These are phyloP conservation scores for Maudiozyma serrabonitensis DNA, from an alignment of 805 yeast genomes.

Conservation along the genomic window DNA sequence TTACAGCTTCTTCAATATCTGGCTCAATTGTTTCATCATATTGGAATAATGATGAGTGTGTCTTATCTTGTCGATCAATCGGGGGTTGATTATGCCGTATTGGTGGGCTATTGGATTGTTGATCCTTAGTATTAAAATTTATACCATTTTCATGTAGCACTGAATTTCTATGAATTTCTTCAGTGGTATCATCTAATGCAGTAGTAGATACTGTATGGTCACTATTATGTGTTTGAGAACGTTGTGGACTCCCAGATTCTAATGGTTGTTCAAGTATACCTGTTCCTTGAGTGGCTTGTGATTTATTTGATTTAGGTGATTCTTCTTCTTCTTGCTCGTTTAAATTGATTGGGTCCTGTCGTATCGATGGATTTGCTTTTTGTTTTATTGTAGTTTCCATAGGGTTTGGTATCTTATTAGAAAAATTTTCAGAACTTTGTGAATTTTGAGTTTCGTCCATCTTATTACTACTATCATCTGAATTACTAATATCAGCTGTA, in stretches of 20 bases:
- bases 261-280: neutral
- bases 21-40: constrained; percentile 12
- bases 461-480: neutral
- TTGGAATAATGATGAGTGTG: constrained; percentile 1
- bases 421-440: too few species aligned
- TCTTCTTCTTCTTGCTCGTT: too few species aligned
- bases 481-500: neutral
- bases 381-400: too few species aligned
- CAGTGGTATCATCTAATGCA: neutral
- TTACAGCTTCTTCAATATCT: constrained; percentile 21
- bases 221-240: neutral
- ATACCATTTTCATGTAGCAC: neutral
- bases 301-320: neutral
- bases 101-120: neutral
- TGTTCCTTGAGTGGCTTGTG: neutral
- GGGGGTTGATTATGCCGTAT: neutral
- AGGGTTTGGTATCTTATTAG: too few species aligned
- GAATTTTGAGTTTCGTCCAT: too few species aligned
- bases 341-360: too few species aligned
- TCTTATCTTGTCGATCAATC: neutral
- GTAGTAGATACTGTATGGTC: neutral
- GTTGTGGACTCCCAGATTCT: neutral
- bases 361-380: too few species aligned
- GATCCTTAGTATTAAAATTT: neutral
- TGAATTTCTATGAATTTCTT: neutral